These are phyloP conservation scores for Vaccinium darrowii DNA, from an alignment of 148 eudicot species.

Conservation along the genomic window DNA sequence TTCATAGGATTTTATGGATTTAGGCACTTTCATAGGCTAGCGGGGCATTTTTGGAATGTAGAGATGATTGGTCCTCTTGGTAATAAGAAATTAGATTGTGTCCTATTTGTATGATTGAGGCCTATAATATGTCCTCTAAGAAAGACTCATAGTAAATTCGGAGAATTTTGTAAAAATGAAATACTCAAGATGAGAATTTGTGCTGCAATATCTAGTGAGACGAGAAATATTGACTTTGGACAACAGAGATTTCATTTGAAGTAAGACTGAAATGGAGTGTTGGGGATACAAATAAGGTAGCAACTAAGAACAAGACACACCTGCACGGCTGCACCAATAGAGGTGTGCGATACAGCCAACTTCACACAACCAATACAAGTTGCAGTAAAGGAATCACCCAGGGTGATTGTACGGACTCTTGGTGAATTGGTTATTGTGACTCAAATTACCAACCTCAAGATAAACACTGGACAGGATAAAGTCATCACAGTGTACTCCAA, in stretches of 20 bases:
- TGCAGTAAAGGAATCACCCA: slow-evolving; percentile 4
- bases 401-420: neutral
- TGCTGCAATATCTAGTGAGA: neutral
- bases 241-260: neutral
- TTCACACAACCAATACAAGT: neutral
- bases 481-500: neutral
- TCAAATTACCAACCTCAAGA: neutral
- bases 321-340: too few species aligned
- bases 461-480: neutral
- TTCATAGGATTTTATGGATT: too few species aligned
- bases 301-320: neutral
- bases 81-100: too few species aligned
- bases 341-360: neutral
- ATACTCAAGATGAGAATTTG: neutral
- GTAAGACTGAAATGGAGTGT: neutral
- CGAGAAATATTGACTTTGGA: neutral
- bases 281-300: neutral
- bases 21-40: too few species aligned
- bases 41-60: too few species aligned
- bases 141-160: too few species aligned
- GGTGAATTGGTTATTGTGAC: neutral
- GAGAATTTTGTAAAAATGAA: neutral
- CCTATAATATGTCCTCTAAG: too few species aligned
- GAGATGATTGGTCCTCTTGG: too few species aligned
- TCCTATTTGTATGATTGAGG: too few species aligned